Base-by-base conservation (phyloP, 345 rosid genomes). In the Hevea brasiliensis region DNA sequence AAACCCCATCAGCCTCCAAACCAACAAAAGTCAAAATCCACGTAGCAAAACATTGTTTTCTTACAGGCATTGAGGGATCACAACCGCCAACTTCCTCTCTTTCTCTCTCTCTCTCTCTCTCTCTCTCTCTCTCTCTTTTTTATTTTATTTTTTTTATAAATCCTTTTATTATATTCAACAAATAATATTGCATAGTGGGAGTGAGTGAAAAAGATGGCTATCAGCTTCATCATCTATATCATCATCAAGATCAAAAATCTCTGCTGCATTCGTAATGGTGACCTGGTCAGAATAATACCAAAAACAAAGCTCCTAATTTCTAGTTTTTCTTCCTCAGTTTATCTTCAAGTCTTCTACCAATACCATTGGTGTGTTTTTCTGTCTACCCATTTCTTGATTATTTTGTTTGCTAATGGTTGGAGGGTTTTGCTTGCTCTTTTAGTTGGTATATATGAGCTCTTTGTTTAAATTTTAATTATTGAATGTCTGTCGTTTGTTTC, bases 211-310 rank as follows among this genome's bases (percentile, higher is more conserved):
- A 6, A 50, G 55, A 65, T 47, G 54, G 70, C 0, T 17, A 48
- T 27, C 13, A 27, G 24, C 56, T 40, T 45, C 40, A 7, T 17
- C 56, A 15, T 66, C 65, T 10, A 17, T 17, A 29, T 64, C 18
- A 44, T 21, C 68, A 23, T 23, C 24, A 40, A n/a, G 9, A 40
- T 64, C 53, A n/a, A 5, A 20, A 64, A 61, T 27, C 42, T 27
- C 65, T 27, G 44, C 65, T 14, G 65, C 40, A 27, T 47, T 41
- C 29, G 29, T 47, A 26, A 45, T 14, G 21, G 55, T 47, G 56
- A 66, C 57, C 14, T 23, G 57, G 70, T 66, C 56, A 47, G 20
- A 45, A 47, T 24, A 9, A 47, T 45, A 66, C 56, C 56, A 47
- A 41, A 7, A 5, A 35, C 45, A 50, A 50, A 17, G 55, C 7